Evolutionary conservation across 177 flowering plant species (phyloP).

Genomic region (Vitis hybrid): DNA sequence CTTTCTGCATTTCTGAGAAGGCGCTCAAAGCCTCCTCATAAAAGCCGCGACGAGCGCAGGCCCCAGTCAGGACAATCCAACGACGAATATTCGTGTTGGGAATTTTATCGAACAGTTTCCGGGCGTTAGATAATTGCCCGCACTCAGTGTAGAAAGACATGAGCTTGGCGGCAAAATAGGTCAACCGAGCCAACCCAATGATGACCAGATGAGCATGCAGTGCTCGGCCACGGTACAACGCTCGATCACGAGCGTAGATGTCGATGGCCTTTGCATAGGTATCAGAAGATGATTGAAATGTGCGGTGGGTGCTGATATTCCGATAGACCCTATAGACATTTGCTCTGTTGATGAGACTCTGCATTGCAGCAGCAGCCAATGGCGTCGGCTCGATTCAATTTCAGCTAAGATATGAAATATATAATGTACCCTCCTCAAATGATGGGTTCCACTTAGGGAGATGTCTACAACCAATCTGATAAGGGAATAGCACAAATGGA

Average conservation of each 20-base stretch:
- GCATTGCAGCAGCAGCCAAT: too few relatives aligned
- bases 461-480: too few relatives aligned
- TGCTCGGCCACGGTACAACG: constrained; percentile 34
- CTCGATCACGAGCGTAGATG: constrained; percentile 29
- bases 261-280: constrained; percentile 37
- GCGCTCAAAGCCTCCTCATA: constrained; percentile 48
- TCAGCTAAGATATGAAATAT: too few relatives aligned
- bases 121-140: constrained; percentile 37
- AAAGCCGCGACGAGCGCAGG: constrained; percentile 52
- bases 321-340: too few relatives aligned
- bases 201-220: constrained; percentile 63
- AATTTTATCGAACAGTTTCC: constrained; percentile 65
- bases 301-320: constrained; percentile 10
- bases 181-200: constrained; percentile 40
- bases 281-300: constrained; percentile 26
- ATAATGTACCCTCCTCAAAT: too few relatives aligned
- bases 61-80: constrained; percentile 62
- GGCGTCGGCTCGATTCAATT: too few relatives aligned
- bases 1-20: constrained; percentile 51
- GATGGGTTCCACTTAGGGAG: too few relatives aligned
- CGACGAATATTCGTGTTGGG: constrained; percentile 42
- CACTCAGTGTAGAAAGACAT: constrained; percentile 52
- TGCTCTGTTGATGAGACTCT: too few relatives aligned
- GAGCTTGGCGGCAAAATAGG: constrained; percentile 57
- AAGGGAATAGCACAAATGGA: too few relatives aligned